Base-by-base conservation (phyloP, 352 stramenopile species). In the Phytopythium kandeliae region DNA sequence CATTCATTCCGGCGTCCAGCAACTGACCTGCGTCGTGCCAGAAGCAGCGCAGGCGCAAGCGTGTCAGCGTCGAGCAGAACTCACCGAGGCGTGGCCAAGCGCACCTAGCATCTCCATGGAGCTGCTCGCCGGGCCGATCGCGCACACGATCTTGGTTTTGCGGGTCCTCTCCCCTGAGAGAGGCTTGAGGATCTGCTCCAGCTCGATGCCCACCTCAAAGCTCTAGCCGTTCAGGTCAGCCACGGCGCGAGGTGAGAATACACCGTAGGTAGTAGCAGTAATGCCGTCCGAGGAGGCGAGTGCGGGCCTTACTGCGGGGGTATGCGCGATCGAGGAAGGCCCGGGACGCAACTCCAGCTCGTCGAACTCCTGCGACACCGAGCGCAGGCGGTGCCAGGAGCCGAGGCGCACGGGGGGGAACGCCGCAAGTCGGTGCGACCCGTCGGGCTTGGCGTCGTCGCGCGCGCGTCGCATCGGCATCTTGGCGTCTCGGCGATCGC, bases 141-240 rank as follows among this genome's bases (percentile, higher is more conserved):
- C 98, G 60, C 97, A 99, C 11, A 99, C 92, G 69, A 99, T 99
- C 79, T 99, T 99, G 44, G 95, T 99, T 60, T 96, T 96, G 35
- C 95, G 88, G 13, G 58, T 64, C n/a, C 62, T 30, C 22, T 21
- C 67, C 7, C 50, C 46, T 6, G 49, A 66, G 21, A 77, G 85
- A 7, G 71, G 76, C 33, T 64, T 65, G 13, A 95, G 47, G 30
- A 95, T 87, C 60, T 92, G 84, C 48, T 83, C 66, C 22, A 86
- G 51, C 21, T 72, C 60, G 50, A 92, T 85, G 9, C 78, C 82
- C 8, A 89, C 69, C 36, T 86, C 68, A 51, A 88, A 88, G 53
- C 71, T 69, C 80, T 91, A 47, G 26, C 51, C 9, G 7, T 13
- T 10, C 28, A 21, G 6, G 13, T 35, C 24, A 8, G 17, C 3